These are phyloP conservation scores for Bauhinia variegata DNA, from an alignment of 306 rosid genomes.

Conservation along the genomic window DNA sequence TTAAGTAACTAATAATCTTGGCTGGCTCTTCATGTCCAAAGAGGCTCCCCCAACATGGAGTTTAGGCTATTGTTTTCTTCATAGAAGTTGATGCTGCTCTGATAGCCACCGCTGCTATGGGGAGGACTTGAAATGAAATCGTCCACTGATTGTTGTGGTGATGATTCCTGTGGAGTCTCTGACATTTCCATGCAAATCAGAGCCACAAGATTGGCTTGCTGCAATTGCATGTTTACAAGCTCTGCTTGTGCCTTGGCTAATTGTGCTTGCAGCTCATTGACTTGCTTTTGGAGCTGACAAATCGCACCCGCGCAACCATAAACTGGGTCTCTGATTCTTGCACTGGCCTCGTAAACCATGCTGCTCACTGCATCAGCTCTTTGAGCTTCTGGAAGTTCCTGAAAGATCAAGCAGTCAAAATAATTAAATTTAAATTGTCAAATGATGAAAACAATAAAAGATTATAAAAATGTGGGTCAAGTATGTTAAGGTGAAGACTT, in stretches of 20 bases:
- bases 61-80: conserved; percentile 56
- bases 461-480: too few relatives aligned
- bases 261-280: conserved; percentile 86
- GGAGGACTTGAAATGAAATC: conserved; percentile 44
- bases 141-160: conserved; percentile 57
- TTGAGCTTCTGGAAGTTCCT: conserved; percentile 91
- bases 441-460: too few relatives aligned
- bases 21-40: conserved; percentile 69
- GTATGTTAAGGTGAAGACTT: too few relatives aligned
- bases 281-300: conserved; percentile 83
- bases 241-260: conserved; percentile 89
- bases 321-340: conserved; percentile 87
- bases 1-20: conserved; percentile 15
- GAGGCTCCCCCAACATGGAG: conserved; percentile 72
- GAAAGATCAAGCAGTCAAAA: conserved; percentile 5
- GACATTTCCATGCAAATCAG: conserved; percentile 78
- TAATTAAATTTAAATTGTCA: not conserved
- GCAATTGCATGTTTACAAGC: conserved; percentile 72
- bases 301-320: conserved; percentile 91
- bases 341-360: conserved; percentile 94
- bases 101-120: conserved; percentile 34
- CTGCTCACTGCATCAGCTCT: conserved; percentile 95
- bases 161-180: conserved; percentile 52
- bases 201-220: conserved; percentile 81
- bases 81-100: conserved; percentile 49